Evolutionary conservation across 1,139 yeast genomes (phyloP).

Genomic region (Pichia cactophila): DNA sequence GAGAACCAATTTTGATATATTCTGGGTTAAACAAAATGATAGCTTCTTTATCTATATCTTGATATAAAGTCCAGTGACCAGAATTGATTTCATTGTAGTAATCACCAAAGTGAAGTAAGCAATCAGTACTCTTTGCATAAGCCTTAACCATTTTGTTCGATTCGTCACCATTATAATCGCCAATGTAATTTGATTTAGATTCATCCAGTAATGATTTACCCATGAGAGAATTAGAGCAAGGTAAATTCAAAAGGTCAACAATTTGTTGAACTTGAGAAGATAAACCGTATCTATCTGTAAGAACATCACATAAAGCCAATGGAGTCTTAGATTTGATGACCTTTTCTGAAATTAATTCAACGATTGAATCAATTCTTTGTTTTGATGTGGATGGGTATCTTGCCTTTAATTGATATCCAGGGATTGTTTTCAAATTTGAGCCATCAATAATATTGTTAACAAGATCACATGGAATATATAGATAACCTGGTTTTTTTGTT

Average conservation of each 20-base stretch:
- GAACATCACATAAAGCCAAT: constrained; percentile 57
- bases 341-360: constrained; percentile 39
- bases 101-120: constrained; percentile 45
- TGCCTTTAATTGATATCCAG: constrained; percentile 10
- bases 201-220: constrained; percentile 63
- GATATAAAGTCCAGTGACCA: constrained; percentile 33
- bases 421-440: constrained; percentile 20
- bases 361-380: constrained; percentile 28
- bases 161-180: constrained; percentile 52
- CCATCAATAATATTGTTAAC: constrained; percentile 41
- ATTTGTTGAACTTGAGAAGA: constrained; percentile 38
- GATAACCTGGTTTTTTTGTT: constrained; percentile 69
- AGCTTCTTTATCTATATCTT: constrained; percentile 28
- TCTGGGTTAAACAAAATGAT: constrained; percentile 35
- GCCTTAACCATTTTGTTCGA: constrained; percentile 37
- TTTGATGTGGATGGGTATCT: constrained; percentile 1
- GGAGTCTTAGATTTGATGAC: constrained; percentile 51
- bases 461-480: constrained; percentile 67
- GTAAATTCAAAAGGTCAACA: constrained; percentile 37
- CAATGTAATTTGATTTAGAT: constrained; percentile 47
- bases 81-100: constrained; percentile 49
- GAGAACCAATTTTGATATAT: constrained; percentile 39
- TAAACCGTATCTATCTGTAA: constrained; percentile 49
- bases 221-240: constrained; percentile 39
- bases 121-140: constrained; percentile 36